Conservation (phyloP, 495 filamentous ascomycete species). For the Hypoxylon subgilvum region DNA sequence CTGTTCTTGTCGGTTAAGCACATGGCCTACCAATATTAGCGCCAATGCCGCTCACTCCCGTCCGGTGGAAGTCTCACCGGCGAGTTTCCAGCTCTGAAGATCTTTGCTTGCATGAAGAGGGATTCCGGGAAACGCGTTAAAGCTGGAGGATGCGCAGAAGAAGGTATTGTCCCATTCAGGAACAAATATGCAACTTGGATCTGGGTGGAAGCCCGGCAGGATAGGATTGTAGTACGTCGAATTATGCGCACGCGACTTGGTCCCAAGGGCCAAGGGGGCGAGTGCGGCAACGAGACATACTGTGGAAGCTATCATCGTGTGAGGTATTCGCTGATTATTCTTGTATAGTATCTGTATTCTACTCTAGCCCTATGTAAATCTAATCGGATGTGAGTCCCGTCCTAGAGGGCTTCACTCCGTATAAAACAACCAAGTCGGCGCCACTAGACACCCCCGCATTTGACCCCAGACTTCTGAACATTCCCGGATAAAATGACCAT, state of each 20-base stretch:
- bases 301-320: not conserved
- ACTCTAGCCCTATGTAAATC: conserved; percentile 5
- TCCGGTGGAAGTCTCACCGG: conserved; percentile 32
- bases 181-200: conserved; percentile 61
- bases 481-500: conserved; percentile 28
- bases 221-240: conserved; percentile 58
- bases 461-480: not conserved
- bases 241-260: conserved; percentile 16
- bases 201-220: conserved; percentile 61
- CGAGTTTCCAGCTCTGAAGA: conserved; percentile 58
- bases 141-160: conserved; percentile 60
- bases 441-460: conserved; percentile 24
- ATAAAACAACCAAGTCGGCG: not conserved
- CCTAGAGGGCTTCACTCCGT: not conserved
- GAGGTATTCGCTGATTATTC: not conserved
- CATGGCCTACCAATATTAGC: conserved; percentile 42
- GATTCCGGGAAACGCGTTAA: conserved; percentile 61
- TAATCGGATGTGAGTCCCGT: not conserved
- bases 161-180: conserved; percentile 56
- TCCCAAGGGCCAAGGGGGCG: conserved; percentile 5
- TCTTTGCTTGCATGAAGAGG: conserved; percentile 60
- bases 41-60: not conserved
- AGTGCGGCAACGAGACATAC: conserved; percentile 9
- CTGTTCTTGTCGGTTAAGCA: conserved; percentile 48
- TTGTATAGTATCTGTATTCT: not conserved